A percentile compares a stretch with the other conserved stretches of the same genome.
phyloP scores from a whole-genome alignment of 345 rosid genomes.

The Dovyalis caffra region DNA sequence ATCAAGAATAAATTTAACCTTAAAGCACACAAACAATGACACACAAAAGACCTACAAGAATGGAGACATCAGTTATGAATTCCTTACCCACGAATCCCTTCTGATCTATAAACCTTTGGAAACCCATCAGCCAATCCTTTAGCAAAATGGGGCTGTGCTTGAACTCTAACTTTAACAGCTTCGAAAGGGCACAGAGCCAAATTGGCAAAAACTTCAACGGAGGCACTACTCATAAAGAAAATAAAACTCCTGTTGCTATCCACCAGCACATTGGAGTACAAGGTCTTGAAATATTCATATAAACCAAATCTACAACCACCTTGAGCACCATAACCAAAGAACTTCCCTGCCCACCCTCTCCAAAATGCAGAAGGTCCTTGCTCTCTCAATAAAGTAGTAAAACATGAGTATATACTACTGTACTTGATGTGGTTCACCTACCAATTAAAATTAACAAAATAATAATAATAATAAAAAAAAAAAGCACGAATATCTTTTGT shows the following conservation, averaged over 20 bases:
- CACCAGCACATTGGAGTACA: conserved; percentile 44
- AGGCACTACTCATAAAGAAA: conserved; percentile 63
- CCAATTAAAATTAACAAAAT: conserved; percentile 2
- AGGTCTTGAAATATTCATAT: conserved; percentile 55
- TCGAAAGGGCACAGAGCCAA: conserved; percentile 62
- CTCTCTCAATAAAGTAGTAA: conserved; percentile 44
- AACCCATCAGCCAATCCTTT: conserved; percentile 61
- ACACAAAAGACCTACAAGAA: neutral
- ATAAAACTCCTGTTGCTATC: conserved; percentile 43
- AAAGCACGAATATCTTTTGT: no score
- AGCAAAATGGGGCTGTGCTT: conserved; percentile 58
- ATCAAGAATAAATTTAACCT: neutral
- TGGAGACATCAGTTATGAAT: neutral
- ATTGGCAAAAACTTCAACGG: conserved; percentile 61
- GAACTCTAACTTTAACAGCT: conserved; percentile 58
- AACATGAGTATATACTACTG: conserved; percentile 44
- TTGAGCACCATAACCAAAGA: conserved; percentile 61
- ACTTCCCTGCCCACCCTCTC: conserved; percentile 67
- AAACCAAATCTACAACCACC: conserved; percentile 64
- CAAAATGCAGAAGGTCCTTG: conserved; percentile 53
- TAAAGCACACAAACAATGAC: neutral
- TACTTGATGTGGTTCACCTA: conserved; percentile 60
- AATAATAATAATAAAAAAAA: no score
- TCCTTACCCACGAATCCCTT: conserved; percentile 53
- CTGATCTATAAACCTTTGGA: conserved; percentile 48